phyloP scores from a whole-genome alignment of 345 rosid genomes.

The Atalantia buxifolia region DNA sequence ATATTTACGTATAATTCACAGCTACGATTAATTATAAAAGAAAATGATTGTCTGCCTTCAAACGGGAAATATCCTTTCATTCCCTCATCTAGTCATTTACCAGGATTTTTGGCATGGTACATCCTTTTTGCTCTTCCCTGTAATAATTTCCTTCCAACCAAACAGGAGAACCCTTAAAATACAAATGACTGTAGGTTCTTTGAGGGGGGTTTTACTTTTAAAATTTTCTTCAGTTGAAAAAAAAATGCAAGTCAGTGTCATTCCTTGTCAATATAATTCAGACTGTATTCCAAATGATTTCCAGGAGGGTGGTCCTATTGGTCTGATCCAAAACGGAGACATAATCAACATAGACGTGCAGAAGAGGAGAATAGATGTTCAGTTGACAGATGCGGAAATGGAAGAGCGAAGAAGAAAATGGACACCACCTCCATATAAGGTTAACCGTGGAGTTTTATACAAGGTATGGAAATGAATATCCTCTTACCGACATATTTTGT shows the following conservation, averaged over 20 bases:
- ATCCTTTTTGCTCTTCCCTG: background rate
- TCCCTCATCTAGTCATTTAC: background rate
- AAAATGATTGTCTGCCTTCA: background rate
- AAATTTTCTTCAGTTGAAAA: background rate
- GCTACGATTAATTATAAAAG: no score
- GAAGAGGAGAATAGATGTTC: conserved; percentile 70
- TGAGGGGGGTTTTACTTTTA: background rate
- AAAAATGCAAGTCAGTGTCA: background rate
- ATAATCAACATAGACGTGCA: conserved; percentile 65
- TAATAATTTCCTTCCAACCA: background rate
- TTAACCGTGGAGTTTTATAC: conserved; percentile 64
- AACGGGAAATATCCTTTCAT: background rate
- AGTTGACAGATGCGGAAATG: conserved; percentile 58
- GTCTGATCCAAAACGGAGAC: conserved; percentile 76
- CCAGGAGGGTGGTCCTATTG: conserved; percentile 98
- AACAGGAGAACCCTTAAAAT: background rate
- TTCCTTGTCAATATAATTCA: background rate
- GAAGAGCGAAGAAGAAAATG: conserved; percentile 67
- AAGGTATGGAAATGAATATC: conserved; percentile 43
- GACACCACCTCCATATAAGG: conserved; percentile 75
- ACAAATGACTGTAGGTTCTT: background rate
- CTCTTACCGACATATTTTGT: background rate
- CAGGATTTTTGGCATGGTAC: background rate
- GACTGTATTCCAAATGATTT: background rate
- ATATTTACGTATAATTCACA: no score